Conservation (phyloP, 345 rosid genomes). For the Noccaea bulbosa region DNA sequence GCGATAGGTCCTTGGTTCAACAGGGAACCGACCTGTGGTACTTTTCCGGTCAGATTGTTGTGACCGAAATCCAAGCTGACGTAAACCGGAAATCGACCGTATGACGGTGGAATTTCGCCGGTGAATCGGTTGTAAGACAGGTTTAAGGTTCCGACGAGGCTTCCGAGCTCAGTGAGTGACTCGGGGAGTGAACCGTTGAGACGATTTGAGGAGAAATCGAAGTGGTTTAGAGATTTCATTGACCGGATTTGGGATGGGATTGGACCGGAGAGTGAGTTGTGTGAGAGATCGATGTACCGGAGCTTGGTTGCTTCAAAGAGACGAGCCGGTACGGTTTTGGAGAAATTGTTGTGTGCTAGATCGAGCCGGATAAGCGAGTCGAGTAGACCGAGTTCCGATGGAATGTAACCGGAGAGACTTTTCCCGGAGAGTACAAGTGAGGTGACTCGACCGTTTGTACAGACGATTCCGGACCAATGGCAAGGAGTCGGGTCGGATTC, state of each 20-base stretch:
- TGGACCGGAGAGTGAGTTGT: constrained; percentile 65
- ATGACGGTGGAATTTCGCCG: constrained; percentile 70
- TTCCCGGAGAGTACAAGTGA: constrained; percentile 68
- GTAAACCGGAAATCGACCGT: constrained; percentile 67
- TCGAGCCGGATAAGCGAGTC: constrained; percentile 88
- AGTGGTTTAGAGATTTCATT: constrained; percentile 60
- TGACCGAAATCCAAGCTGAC: constrained; percentile 73
- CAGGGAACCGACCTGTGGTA: constrained; percentile 91
- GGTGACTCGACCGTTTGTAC: constrained; percentile 82
- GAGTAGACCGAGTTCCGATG: constrained; percentile 71
- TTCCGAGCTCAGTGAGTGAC: constrained; percentile 66
- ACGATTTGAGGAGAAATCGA: constrained; percentile 73
- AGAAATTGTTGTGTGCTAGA: constrained; percentile 79
- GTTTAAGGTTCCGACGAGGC: constrained; percentile 73
- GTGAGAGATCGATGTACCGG: constrained; percentile 69
- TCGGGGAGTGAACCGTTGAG: constrained; percentile 75
- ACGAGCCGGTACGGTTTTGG: constrained; percentile 61
- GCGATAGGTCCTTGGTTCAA: constrained; percentile 89
- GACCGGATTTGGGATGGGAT: constrained; percentile 79
- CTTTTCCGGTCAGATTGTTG: constrained; percentile 82
- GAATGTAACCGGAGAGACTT: constrained; percentile 76
- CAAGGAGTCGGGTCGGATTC: constrained; percentile 80
- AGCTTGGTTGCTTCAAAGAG: constrained; percentile 68
- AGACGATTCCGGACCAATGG: constrained; percentile 83
- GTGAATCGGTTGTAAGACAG: constrained; percentile 73